A percentile compares a stretch with the other conserved stretches of the same genome.
phyloP scores from a whole-genome alignment of 768 basidiomycete genomes.

The Suillus hirtellus region DNA sequence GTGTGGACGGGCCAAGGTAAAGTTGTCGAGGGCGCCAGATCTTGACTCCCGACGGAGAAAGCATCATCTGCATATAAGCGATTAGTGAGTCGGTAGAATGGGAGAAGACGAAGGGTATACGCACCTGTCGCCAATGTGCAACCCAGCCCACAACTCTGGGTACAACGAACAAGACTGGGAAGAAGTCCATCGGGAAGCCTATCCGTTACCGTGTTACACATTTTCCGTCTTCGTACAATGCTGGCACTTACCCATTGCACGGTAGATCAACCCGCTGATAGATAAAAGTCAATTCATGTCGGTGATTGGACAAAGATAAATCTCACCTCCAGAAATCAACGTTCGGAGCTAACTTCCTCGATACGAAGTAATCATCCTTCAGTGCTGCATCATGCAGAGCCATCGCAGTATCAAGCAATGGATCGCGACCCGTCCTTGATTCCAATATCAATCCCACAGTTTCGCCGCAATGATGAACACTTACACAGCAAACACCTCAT shows the following conservation, averaged over 20 bases:
- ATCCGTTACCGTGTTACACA: constrained; percentile 11
- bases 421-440: constrained; percentile 78
- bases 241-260: constrained; percentile 73
- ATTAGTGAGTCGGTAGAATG: constrained; percentile 2
- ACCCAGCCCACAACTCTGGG: constrained; percentile 93
- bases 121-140: constrained; percentile 86
- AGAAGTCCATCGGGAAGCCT: constrained; percentile 94
- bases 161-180: constrained; percentile 91
- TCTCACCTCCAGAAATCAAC: constrained; percentile 80
- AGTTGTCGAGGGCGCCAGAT: constrained; percentile 92
- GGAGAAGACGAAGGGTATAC: constrained; percentile 12
- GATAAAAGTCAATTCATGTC: constrained; percentile 7
- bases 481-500: constrained; percentile 89
- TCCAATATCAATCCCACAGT: not conserved
- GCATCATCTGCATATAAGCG: constrained; percentile 69
- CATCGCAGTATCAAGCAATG: constrained; percentile 87
- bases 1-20: constrained; percentile 73
- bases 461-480: constrained; percentile 23
- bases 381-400: constrained; percentile 84
- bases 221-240: not conserved
- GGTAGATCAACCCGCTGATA: constrained; percentile 81
- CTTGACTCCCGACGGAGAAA: constrained; percentile 85
- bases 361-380: constrained; percentile 88
- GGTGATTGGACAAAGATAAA: not conserved
- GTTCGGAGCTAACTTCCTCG: constrained; percentile 81